A percentile compares a stretch with the other conserved stretches of the same genome.
Evolutionary conservation across 192 early-diverging fungal species (phyloP).

Genomic region (Radiomyces spectabilis): DNA sequence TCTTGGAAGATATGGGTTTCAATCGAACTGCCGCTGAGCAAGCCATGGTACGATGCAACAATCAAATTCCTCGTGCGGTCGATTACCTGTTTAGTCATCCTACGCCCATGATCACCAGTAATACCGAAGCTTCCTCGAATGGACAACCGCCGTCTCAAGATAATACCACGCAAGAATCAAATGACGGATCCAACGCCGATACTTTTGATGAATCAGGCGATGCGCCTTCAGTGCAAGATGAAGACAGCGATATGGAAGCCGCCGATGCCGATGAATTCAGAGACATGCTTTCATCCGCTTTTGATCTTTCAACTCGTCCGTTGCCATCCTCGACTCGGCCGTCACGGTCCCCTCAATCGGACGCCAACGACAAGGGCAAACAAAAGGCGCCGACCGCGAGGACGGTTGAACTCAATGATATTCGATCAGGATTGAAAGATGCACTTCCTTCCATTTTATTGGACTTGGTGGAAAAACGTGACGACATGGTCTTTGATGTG

Average conservation of each 20-base stretch:
- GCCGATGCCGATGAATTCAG: slow-evolving; percentile 13
- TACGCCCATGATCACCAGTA: slow-evolving; percentile 12
- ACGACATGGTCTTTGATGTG: slow-evolving; percentile 58
- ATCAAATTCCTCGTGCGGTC: slow-evolving; percentile 72
- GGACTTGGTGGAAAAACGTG: slow-evolving; percentile 42
- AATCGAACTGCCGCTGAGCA: slow-evolving; percentile 64
- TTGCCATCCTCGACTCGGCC: too few species aligned
- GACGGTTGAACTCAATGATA: slow-evolving; percentile 25
- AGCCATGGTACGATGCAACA: slow-evolving; percentile 70
- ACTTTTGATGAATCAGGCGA: too few species aligned
- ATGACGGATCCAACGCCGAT: too few species aligned
- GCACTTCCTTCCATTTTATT: slow-evolving; percentile 30
- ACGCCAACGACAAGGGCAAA: slow-evolving; percentile 23
- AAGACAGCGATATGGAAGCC: slow-evolving; percentile 7
- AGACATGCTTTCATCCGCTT: background rate
- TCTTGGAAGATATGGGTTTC: slow-evolving; percentile 87
- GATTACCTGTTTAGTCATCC: slow-evolving; percentile 80
- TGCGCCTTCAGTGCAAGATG: too few species aligned
- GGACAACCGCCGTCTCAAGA: too few species aligned
- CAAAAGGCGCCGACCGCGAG: too few species aligned
- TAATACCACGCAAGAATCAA: background rate
- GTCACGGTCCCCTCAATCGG: background rate
- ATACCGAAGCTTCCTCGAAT: slow-evolving; percentile 26
- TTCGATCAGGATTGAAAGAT: slow-evolving; percentile 31
- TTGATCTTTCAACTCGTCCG: background rate